phyloP scores from a whole-genome alignment of 495 filamentous ascomycete species.

The Jackrogersella minutella region DNA sequence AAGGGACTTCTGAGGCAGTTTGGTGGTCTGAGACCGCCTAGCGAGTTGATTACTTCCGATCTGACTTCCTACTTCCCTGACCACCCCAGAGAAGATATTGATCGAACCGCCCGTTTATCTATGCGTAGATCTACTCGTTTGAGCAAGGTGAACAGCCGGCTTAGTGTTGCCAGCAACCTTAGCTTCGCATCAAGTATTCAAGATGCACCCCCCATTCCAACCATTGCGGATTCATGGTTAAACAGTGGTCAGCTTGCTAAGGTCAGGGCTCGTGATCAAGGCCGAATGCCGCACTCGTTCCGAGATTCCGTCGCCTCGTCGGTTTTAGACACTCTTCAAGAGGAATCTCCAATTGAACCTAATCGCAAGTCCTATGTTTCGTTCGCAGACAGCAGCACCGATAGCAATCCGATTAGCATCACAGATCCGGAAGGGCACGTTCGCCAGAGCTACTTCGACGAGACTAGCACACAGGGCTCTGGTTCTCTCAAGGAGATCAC shows the following conservation, averaged over 20 bases:
- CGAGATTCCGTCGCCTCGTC: conserved; percentile 88
- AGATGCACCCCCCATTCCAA: conserved; percentile 92
- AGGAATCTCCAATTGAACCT: conserved; percentile 88
- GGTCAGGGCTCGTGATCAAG: conserved; percentile 53
- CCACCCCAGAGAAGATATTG: conserved; percentile 89
- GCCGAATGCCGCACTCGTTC: conserved; percentile 61
- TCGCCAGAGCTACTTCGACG: conserved; percentile 84
- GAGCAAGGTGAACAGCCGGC: conserved; percentile 87
- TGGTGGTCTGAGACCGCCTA: conserved; percentile 90
- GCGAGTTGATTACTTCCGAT: conserved; percentile 96
- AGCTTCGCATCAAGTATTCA: conserved; percentile 90
- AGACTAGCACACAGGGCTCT: conserved; percentile 72
- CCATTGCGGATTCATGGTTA: conserved; percentile 93
- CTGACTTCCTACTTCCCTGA: conserved; percentile 97
- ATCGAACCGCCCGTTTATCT: conserved; percentile 89
- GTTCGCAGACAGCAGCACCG: conserved; percentile 81
- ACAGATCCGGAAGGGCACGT: conserved; percentile 78
- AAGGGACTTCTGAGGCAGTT: conserved; percentile 71
- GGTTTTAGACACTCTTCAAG: conserved; percentile 83
- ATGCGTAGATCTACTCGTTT: conserved; percentile 87
- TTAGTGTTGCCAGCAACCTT: conserved; percentile 92
- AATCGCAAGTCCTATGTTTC: conserved; percentile 97
- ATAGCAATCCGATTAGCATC: conserved; percentile 66
- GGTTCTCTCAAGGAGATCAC: conserved; percentile 62
- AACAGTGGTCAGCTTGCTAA: conserved; percentile 64